A percentile compares a stretch with the other conserved stretches of the same genome.
Evolutionary conservation across 2,329 filamentous ascomycete genomes (phyloP).

Genomic region (Clonostachys rhizophaga): DNA sequence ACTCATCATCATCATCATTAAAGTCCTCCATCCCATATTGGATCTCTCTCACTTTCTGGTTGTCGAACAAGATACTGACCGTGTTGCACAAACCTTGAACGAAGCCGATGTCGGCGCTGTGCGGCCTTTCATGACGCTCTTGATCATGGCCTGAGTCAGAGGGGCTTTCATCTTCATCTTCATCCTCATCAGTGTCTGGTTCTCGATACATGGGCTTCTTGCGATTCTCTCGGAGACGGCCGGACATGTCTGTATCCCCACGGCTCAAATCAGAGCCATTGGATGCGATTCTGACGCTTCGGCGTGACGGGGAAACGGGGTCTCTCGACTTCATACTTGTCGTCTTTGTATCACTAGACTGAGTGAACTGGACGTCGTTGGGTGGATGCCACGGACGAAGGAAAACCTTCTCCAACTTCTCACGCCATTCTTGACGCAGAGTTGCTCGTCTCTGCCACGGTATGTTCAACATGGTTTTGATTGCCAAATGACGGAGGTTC

Average conservation of each 20-base stretch:
- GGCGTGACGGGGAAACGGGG: conserved; percentile 20
- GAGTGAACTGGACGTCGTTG: conserved; percentile 2
- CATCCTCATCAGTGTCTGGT: conserved; percentile 37
- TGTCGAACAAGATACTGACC: conserved; percentile 71
- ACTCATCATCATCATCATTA: conserved; percentile 52
- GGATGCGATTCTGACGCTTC: conserved; percentile 27
- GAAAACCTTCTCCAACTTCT: conserved; percentile 65
- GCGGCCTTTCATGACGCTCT: conserved; percentile 3
- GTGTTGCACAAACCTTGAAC: conserved; percentile 67
- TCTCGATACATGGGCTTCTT: conserved; percentile 28
- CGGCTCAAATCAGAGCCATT: conserved; percentile 15
- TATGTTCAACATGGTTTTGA: conserved; percentile 74
- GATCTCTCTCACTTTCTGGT: conserved; percentile 65
- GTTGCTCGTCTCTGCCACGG: conserved; percentile 78
- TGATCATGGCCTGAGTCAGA: conserved; percentile 8
- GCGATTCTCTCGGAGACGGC: conserved; percentile 1
- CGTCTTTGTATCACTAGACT: neutral
- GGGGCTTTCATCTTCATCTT: conserved; percentile 6
- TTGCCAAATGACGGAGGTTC: conserved; percentile 62
- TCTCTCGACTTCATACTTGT: conserved; percentile 6
- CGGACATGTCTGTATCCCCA: neutral
- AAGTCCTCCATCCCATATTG: conserved; percentile 72
- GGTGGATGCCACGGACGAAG: conserved; percentile 43
- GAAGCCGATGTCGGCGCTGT: conserved; percentile 15
- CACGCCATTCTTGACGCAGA: conserved; percentile 75